These are phyloP conservation scores for Hypericum perforatum DNA, from an alignment of 345 rosid species.

Conservation along the genomic window DNA sequence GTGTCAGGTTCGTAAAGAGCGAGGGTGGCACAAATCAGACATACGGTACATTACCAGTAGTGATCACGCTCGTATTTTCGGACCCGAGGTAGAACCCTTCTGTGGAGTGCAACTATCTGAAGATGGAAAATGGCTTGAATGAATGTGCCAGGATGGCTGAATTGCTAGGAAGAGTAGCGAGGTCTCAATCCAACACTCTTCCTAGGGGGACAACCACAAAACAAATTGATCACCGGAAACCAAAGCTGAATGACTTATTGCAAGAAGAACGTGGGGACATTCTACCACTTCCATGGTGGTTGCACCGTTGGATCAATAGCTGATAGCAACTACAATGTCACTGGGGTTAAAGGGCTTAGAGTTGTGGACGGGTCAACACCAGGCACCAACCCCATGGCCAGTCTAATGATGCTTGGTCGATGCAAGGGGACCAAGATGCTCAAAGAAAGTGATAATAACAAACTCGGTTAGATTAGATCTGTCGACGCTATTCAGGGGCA, in stretches of 20 bases:
- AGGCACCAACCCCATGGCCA: constrained; percentile 80
- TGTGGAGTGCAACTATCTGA: constrained; percentile 58
- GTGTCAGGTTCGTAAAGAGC: constrained; percentile 51
- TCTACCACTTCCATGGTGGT: constrained; percentile 60
- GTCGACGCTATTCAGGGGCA: too few relatives aligned
- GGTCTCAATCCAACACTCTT: constrained; percentile 40
- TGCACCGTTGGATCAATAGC: constrained; percentile 54
- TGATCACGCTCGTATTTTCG: constrained; percentile 58
- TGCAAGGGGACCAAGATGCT: constrained; percentile 59
- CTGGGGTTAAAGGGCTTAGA: constrained; percentile 42
- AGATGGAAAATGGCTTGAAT: constrained; percentile 37
- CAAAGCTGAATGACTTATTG: constrained; percentile 42
- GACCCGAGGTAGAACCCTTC: constrained; percentile 57
- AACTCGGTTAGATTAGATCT: too few relatives aligned
- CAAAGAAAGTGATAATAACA: constrained; percentile 20
- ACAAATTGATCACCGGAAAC: constrained; percentile 20
- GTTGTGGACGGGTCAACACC: constrained; percentile 78
- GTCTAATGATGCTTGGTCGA: constrained; percentile 63
- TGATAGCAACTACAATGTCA: constrained; percentile 39
- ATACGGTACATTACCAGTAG: constrained; percentile 42
- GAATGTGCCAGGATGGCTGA: constrained; percentile 47
- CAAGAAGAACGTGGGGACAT: constrained; percentile 54
- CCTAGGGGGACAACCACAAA: constrained; percentile 24
- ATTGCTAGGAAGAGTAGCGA: constrained; percentile 41
- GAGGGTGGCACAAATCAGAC: constrained; percentile 30